phyloP scores from a whole-genome alignment of 2,329 filamentous ascomycete genomes.

The Apiospora arundinis region DNA sequence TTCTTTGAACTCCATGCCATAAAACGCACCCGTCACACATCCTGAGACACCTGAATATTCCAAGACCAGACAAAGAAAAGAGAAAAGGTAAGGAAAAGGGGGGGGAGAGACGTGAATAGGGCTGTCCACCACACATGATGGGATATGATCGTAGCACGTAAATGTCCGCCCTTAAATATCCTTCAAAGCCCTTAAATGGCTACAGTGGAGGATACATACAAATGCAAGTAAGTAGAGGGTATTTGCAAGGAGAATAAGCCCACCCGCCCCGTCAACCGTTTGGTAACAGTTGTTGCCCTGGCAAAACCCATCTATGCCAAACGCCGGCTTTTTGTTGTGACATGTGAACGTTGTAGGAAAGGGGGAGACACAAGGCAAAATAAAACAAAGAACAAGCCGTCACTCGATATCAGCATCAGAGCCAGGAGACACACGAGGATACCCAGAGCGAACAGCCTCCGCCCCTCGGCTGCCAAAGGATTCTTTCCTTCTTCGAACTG shows the following conservation, averaged over 20 bases:
- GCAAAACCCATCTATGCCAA: neutral
- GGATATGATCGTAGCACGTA: constrained; percentile 1
- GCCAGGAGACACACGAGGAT: neutral
- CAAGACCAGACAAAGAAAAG: neutral
- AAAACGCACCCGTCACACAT: neutral
- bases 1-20: constrained; percentile 3
- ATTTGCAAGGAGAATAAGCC: neutral
- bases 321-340: neutral
- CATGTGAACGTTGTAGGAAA: neutral
- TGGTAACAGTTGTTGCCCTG: neutral
- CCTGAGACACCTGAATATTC: neutral
- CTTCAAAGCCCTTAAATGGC: neutral
- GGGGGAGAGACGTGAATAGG: neutral
- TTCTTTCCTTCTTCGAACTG: neutral
- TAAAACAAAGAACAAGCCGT: neutral
- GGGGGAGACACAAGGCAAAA: neutral
- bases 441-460: neutral
- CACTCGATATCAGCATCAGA: constrained; percentile 17
- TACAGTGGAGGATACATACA: neutral
- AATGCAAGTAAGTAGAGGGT: neutral
- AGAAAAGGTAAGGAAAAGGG: neutral
- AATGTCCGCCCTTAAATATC: neutral
- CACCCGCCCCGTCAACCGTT: neutral
- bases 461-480: neutral
- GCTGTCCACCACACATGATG: neutral